These are phyloP conservation scores for Saccharomyces jurei DNA, from an alignment of 805 yeast species.

Conservation along the genomic window DNA sequence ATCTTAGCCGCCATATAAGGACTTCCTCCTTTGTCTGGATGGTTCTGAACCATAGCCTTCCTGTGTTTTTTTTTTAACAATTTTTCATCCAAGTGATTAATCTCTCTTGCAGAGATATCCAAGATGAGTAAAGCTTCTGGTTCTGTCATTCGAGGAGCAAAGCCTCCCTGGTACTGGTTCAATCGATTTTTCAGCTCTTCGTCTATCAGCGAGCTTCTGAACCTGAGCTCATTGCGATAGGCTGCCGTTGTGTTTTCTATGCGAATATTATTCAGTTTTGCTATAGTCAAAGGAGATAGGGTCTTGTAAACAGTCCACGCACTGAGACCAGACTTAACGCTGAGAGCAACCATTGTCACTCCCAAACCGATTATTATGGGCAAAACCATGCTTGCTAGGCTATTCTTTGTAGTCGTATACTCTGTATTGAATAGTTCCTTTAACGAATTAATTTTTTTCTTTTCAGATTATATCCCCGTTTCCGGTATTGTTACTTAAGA, in stretches of 20 bases:
- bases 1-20: slow-evolving; percentile 84
- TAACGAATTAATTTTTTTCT: not conserved
- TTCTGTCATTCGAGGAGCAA: slow-evolving; percentile 56
- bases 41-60: slow-evolving; percentile 77
- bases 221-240: slow-evolving; percentile 7
- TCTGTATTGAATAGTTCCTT: not conserved
- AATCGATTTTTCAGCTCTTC: slow-evolving; percentile 9
- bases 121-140: slow-evolving; percentile 61
- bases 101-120: slow-evolving; percentile 49
- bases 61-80: slow-evolving; percentile 74
- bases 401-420: not conserved
- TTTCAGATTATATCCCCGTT: not conserved
- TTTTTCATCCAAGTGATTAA: slow-evolving; percentile 39
- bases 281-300: slow-evolving; percentile 24
- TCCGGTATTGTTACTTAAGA: not conserved
- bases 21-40: slow-evolving; percentile 92
- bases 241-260: slow-evolving; percentile 7
- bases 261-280: slow-evolving; percentile 21
- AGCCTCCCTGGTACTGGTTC: slow-evolving; percentile 48
- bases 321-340: slow-evolving; percentile 22
- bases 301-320: slow-evolving; percentile 27
- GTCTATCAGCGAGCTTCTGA: slow-evolving; percentile 11
- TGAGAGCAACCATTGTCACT: slow-evolving; percentile 21
- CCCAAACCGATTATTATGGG: slow-evolving; percentile 28
- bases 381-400: slow-evolving; percentile 19